A percentile compares a stretch with the other conserved stretches of the same genome.
Conservation (phyloP, 768 basidiomycete genomes). For the Naganishia onofrii region DNA sequence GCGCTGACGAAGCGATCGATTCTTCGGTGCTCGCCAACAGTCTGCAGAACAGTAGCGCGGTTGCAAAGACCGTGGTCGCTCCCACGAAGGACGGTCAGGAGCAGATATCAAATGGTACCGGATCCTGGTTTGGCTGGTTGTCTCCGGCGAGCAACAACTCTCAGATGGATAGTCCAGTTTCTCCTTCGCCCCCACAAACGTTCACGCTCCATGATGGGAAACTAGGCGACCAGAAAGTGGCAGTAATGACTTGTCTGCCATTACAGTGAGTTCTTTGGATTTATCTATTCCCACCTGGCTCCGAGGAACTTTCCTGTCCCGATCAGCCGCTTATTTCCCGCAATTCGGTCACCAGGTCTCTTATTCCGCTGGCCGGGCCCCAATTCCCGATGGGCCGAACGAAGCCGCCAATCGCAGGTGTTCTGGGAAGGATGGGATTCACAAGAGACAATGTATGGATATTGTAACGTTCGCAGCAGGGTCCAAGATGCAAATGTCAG, state of each 20-base stretch:
- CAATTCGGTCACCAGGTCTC: no score
- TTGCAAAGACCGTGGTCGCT: neutral
- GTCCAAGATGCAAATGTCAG: neutral
- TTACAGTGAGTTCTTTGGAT: constrained; percentile 19
- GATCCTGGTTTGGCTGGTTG: constrained; percentile 18
- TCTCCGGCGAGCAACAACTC: neutral
- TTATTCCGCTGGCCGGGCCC: constrained; percentile 7
- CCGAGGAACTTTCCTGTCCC: no score
- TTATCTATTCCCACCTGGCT: no score
- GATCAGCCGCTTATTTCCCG: no score
- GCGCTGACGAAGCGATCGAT: neutral
- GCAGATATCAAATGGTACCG: neutral
- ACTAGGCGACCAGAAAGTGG: constrained; percentile 4
- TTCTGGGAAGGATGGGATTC: constrained; percentile 24
- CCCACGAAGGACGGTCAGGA: no score
- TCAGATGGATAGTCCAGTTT: neutral
- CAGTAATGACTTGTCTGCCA: constrained; percentile 23
- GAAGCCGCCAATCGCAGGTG: constrained; percentile 25
- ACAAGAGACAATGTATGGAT: constrained; percentile 26
- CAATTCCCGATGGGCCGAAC: constrained; percentile 12
- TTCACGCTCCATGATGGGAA: neutral
- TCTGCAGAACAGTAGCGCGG: neutral
- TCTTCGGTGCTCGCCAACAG: neutral
- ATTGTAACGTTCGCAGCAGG: neutral
- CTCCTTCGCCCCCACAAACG: neutral